Percentiles rank a stretch among this genome's conserved stretches.
phyloP scores from a whole-genome alignment of 176 grass and related monocot species.

The Carex kokanica region DNA sequence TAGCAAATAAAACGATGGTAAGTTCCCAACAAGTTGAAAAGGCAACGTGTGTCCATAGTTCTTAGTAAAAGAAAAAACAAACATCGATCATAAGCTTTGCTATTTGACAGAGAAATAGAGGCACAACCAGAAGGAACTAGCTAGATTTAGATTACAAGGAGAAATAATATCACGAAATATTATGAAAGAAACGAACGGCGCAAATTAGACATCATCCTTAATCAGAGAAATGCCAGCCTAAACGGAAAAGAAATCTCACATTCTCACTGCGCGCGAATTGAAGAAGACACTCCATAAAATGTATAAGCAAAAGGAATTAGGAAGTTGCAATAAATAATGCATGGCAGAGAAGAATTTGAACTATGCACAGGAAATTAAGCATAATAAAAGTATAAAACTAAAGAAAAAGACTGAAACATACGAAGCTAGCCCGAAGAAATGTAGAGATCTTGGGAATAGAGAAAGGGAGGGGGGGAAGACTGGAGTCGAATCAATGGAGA shows the following conservation, averaged over 20 bases:
- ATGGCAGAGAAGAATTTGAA: background rate
- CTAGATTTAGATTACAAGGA: background rate
- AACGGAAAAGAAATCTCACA: background rate
- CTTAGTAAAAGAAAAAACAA: background rate
- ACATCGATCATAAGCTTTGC: background rate
- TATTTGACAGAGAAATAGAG: background rate
- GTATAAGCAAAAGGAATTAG: background rate
- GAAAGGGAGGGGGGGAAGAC: too few relatives aligned
- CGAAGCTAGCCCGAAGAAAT: background rate
- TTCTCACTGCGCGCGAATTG: background rate
- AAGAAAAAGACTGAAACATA: background rate
- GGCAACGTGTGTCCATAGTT: background rate
- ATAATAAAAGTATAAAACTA: background rate
- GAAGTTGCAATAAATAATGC: background rate
- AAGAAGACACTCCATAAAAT: background rate
- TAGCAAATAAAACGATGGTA: background rate
- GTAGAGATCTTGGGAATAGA: background rate
- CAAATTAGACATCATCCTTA: background rate
- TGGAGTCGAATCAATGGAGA: conserved; percentile 14
- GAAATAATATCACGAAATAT: background rate
- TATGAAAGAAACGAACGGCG: background rate
- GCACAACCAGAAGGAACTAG: background rate
- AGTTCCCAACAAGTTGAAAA: background rate
- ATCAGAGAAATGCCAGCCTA: background rate
- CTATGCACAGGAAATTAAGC: background rate